Base-by-base conservation (phyloP, 371 early-diverging fungal species). In the Catenaria anguillulae region DNA sequence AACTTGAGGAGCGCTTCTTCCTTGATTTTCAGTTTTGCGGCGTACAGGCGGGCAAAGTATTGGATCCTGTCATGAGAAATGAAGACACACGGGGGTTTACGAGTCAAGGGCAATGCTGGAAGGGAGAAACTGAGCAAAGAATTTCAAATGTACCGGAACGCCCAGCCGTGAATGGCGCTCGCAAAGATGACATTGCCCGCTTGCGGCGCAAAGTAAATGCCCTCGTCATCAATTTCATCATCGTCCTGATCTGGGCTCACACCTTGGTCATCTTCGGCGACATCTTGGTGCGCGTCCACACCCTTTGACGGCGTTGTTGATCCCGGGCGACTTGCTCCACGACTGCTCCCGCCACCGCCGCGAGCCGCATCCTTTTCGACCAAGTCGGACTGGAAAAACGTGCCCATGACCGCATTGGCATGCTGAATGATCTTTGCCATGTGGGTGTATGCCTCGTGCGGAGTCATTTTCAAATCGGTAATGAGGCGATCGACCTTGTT, bases 401-500 rank as follows among this genome's bases (percentile, higher is more conserved):
- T 87, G 19, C 90, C 94, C 80, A 92, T 84, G 48, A 96, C 83
- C 10, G 93, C 96, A 71, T 96, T 97, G 55, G 89, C 92, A 75
- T 94, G 92, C 69, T 93, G 95, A 35, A 97, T 72, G 61, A 97
- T 88, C 65, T 89, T 84, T 68, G 84, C 86, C 65, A 98, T 67
- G 66, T 93, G 94, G 29, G 75, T 60, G 68, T 92, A 93, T 0
- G 96, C 96, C 70, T 98, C 99, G 35, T 72, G 64, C 5, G 97
- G 86, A 2, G 94, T 87, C 71, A 96, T 78, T 69, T 89, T 85
- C 63, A 93, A 77, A 72, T 98, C 98, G 4, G 89, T 86, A 34
- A 95, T 87, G 37, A 96, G 72, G 31, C 99, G 83, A 71, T 99
- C 99, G 62, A 99, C 88, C 74, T 99, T 99, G 80, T 99, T 99